Evolutionary conservation across 768 basidiomycete species (phyloP).

Genomic region (Russula sp.): DNA sequence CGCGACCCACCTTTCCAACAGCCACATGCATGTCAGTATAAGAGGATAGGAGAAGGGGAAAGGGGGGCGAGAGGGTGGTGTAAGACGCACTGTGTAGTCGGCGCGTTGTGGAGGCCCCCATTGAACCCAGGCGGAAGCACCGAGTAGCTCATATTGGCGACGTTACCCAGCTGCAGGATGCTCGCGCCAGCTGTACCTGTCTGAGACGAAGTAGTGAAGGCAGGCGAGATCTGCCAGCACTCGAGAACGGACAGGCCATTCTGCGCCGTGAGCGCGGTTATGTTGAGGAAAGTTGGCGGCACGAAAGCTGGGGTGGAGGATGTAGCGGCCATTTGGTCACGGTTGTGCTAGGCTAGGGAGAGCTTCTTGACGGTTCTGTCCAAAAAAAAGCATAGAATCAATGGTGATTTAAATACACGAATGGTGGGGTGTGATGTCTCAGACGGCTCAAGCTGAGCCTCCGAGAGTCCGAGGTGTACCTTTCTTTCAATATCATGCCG

Average conservation of each 20-base stretch:
- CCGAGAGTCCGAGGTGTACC: too few relatives aligned
- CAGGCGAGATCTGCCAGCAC: conserved; percentile 28
- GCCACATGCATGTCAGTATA: neutral
- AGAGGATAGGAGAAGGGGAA: neutral
- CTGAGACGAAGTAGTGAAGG: conserved; percentile 26
- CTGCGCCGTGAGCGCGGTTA: conserved; percentile 15
- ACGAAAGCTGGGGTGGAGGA: neutral
- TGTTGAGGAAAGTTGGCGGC: conserved; percentile 14
- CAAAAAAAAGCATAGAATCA: neutral
- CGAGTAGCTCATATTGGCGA: conserved; percentile 28
- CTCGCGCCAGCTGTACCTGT: conserved; percentile 29
- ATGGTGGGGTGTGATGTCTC: neutral
- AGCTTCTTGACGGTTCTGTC: neutral
- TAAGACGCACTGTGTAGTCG: conserved; percentile 34
- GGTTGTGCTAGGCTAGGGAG: too few relatives aligned
- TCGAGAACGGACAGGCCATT: conserved; percentile 24
- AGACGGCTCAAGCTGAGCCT: too few relatives aligned
- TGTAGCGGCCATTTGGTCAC: neutral
- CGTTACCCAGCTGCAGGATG: conserved; percentile 25
- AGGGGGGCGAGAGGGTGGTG: too few relatives aligned
- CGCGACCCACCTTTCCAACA: conserved; percentile 22
- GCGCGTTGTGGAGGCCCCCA: conserved; percentile 49
- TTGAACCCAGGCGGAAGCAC: conserved; percentile 41
- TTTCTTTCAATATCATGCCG: too few relatives aligned
- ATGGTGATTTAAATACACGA: neutral